Evolutionary conservation across 306 rosid species (phyloP), one percentile per base, ranked within the genome.

Genomic region (Fragaria vesca): DNA sequence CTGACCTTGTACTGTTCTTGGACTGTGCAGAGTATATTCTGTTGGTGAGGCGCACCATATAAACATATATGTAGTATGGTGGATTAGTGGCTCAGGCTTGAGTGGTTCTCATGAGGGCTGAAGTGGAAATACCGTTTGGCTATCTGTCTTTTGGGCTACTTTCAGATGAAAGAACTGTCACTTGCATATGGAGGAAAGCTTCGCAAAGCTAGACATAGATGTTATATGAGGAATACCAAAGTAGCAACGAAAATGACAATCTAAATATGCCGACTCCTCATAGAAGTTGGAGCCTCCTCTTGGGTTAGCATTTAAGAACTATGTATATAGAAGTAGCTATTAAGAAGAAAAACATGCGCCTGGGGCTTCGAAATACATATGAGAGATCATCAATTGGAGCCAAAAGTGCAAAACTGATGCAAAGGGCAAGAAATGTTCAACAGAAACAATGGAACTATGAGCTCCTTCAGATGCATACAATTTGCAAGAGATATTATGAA

Each of bases 11-110:
- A 63, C 60, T 71, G 78, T 74, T 77, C 76, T 87, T 76, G 76
- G 72, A 81, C 72, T 88, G 67, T 78, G 88, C 97, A 89, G 98
- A 78, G 78, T 72, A 83, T 78, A 30, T 90, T 88, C 83, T 79
- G 74, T 73, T 86, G 96, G 96, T 89, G 79, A 93, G 70, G 72
- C 50, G 75, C 66, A 26, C 71, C 12, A 18, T 30, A 34, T 43
- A 60, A 58, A 36, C 30, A 26, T 74, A 26, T 60, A 61, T 75
- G 60, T 75, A 18, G 58, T 62, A 54, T 45, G 69, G 57, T 74
- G 43, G 57, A 28, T 26, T 43, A 58, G 30, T 42, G 70, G 71
- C 46, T 62, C 47, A 47, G 1, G 71, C 18, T 61, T 46, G 71
- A 20, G 45, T 28, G 43, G 58, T 75, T 75, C 71, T 61, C 60